phyloP scores from a whole-genome alignment of 495 filamentous ascomycete genomes.

The Penicillium egyptiacum region DNA sequence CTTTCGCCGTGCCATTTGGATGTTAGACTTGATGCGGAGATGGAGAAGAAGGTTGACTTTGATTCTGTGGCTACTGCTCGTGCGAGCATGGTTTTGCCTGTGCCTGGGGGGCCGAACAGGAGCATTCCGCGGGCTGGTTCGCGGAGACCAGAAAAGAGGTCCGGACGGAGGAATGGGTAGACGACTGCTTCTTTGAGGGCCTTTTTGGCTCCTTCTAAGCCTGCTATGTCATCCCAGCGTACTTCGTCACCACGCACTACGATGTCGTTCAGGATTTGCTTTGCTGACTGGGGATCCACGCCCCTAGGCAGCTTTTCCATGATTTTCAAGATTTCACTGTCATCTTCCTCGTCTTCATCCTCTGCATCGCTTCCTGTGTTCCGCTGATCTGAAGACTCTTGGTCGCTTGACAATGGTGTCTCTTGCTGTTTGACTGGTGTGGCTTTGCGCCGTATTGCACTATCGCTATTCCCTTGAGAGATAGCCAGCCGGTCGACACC shows the following conservation, averaged over 20 bases:
- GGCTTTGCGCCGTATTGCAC: constrained; percentile 29
- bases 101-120: constrained; percentile 93
- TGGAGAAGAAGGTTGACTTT: constrained; percentile 94
- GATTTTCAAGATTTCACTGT: constrained; percentile 55
- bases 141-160: constrained; percentile 91
- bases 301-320: constrained; percentile 76
- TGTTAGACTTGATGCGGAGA: constrained; percentile 89
- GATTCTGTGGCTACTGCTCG: constrained; percentile 94
- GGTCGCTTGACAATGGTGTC: constrained; percentile 48
- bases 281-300: constrained; percentile 77
- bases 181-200: constrained; percentile 95
- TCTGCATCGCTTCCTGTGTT: constrained; percentile 35
- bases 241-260: constrained; percentile 94
- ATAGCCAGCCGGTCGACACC: constrained; percentile 31
- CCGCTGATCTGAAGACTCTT: constrained; percentile 37
- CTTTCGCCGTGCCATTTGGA: constrained; percentile 96
- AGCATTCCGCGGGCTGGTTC: constrained; percentile 96
- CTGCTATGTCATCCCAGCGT: constrained; percentile 92
- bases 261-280: constrained; percentile 94
- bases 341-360: constrained; percentile 37
- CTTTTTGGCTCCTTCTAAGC: constrained; percentile 84
- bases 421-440: constrained; percentile 30
- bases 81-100: constrained; percentile 97
- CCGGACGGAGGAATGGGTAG: constrained; percentile 93
- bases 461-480: constrained; percentile 20